Evolutionary conservation across 1,284 basidiomycete species (phyloP).

Genomic region (Malassezia obtusa): DNA sequence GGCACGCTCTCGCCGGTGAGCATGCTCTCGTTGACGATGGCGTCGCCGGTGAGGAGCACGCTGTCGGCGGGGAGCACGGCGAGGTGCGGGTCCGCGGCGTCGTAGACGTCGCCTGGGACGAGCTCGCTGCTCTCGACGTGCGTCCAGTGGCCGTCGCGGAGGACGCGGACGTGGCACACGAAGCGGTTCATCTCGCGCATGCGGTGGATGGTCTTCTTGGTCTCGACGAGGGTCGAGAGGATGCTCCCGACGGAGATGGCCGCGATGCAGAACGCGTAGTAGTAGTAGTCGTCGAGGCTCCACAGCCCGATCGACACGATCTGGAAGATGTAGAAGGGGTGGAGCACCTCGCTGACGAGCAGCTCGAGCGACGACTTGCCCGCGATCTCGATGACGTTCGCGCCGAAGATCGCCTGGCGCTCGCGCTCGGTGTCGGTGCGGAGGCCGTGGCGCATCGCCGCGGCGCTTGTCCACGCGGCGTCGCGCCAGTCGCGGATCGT

Average conservation of each 20-base stretch:
- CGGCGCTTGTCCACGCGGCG: slow-evolving; percentile 61
- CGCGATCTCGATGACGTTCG: slow-evolving; percentile 82
- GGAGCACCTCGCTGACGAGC: slow-evolving; percentile 61
- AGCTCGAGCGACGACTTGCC: slow-evolving; percentile 72
- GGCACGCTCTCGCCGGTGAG: slow-evolving; percentile 91
- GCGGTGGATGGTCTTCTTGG: slow-evolving; percentile 70
- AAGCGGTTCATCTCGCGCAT: slow-evolving; percentile 97
- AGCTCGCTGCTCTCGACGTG: slow-evolving; percentile 64
- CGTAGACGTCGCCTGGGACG: slow-evolving; percentile 86
- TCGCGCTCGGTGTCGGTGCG: slow-evolving; percentile 35
- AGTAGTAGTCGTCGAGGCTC: slow-evolving; percentile 81
- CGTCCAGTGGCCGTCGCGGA: slow-evolving; percentile 56
- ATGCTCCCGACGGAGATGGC: slow-evolving; percentile 82
- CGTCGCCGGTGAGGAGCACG: slow-evolving; percentile 83
- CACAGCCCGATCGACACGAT: slow-evolving; percentile 88
- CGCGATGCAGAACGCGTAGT: slow-evolving; percentile 95
- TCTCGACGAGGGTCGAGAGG: slow-evolving; percentile 78
- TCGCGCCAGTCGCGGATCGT: slow-evolving; percentile 89
- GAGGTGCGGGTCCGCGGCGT: slow-evolving; percentile 68
- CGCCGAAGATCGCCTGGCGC: slow-evolving; percentile 61
- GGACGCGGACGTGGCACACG: slow-evolving; percentile 66
- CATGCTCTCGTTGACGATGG: slow-evolving; percentile 98
- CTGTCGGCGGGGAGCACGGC: slow-evolving; percentile 79
- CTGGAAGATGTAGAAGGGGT: slow-evolving; percentile 66
- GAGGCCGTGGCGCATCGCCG: slow-evolving; percentile 35